Base-by-base conservation (phyloP, 2,329 filamentous ascomycete genomes). In the Leptographium flavum region DNA sequence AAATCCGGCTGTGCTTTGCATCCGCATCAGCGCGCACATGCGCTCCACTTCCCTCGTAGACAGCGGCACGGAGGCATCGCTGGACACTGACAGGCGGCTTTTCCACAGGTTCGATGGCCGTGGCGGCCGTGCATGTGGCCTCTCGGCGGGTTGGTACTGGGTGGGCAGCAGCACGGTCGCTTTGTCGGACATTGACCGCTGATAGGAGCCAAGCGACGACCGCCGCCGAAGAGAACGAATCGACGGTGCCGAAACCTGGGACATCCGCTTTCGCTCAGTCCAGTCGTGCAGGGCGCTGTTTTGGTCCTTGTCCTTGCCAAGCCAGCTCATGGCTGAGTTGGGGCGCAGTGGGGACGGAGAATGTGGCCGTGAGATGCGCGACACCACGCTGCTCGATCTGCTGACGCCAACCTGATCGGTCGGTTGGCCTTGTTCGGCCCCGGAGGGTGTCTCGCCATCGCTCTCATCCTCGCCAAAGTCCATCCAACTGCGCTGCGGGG, bases 401-500 rank as follows among this genome's bases (percentile, higher is more conserved):
- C 14, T 17, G 13, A 36, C 28, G 21, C 17, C 13, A 14, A 22
- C 9, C 21, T 33, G 28, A 19, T 35, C 21, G 15, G 15, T n/a
- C 21, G 23, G 19, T 13, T 11, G 9, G 14, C 17, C 4, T 10
- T 21, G 19, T 7, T 23, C 14, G 6, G 35, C 14, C 21, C 15
- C 4, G 4, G 13, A 15, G 8, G 21, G 11, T 13, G 5, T 14
- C 15, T 48, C 42, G 9, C 43, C 38, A 6, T 49, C 46, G 2
- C 44, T 39, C 13, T 35, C 39, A 3, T 54, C 54, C 7, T 51
- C 52, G 15, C 51, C 53, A 44, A 56, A 49, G 38, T 55, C 50
- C 17, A 58, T 49, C 56, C 55, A 58, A 40, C 53, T 57, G 11
- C 45, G 50, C 19, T 48, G 46, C 46, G 9, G 44, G 17, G 14